Evolutionary conservation across 1,284 basidiomycete genomes (phyloP).

Genomic region (Apiotrichum gamsii): DNA sequence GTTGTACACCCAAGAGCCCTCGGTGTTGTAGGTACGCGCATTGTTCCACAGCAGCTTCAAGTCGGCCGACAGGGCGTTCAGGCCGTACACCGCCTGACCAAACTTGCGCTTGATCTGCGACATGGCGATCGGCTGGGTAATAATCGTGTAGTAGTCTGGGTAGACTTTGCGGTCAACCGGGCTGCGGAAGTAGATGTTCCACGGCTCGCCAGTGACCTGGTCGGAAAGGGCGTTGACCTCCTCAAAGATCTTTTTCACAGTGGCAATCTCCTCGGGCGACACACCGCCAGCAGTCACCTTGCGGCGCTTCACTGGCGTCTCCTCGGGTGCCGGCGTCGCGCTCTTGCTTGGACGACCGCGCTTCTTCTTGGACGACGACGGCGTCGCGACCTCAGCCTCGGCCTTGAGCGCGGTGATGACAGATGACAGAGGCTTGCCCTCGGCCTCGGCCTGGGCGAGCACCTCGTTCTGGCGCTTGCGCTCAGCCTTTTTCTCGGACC

Average conservation of each 20-base stretch:
- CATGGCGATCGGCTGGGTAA: conserved; percentile 72
- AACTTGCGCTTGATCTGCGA: conserved; percentile 79
- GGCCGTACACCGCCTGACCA: conserved; percentile 67
- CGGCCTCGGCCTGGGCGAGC: conserved; percentile 36
- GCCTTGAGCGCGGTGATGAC: conserved; percentile 24
- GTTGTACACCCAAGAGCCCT: conserved; percentile 76
- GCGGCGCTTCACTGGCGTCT: conserved; percentile 39
- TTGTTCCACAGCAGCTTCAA: conserved; percentile 86
- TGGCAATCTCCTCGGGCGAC: conserved; percentile 15
- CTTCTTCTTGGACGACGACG: conserved; percentile 31
- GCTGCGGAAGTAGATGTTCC: conserved; percentile 76
- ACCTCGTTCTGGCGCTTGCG: conserved; percentile 38
- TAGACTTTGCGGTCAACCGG: conserved; percentile 75
- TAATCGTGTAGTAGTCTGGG: conserved; percentile 80
- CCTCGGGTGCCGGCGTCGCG: conserved; percentile 36
- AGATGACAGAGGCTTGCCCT: conserved; percentile 36
- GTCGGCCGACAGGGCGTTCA: conserved; percentile 69
- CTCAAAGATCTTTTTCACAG: conserved; percentile 56
- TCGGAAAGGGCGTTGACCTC: conserved; percentile 37
- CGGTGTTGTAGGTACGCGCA: conserved; percentile 73
- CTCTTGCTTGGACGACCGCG: conserved; percentile 37
- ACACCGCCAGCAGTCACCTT: conserved; percentile 22
- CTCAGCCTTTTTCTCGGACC: conserved; percentile 31
- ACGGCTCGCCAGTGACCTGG: conserved; percentile 60
- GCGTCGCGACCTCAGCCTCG: conserved; percentile 15